phyloP scores from a whole-genome alignment of 495 filamentous ascomycete genomes.

The Haplographium delicatum region DNA sequence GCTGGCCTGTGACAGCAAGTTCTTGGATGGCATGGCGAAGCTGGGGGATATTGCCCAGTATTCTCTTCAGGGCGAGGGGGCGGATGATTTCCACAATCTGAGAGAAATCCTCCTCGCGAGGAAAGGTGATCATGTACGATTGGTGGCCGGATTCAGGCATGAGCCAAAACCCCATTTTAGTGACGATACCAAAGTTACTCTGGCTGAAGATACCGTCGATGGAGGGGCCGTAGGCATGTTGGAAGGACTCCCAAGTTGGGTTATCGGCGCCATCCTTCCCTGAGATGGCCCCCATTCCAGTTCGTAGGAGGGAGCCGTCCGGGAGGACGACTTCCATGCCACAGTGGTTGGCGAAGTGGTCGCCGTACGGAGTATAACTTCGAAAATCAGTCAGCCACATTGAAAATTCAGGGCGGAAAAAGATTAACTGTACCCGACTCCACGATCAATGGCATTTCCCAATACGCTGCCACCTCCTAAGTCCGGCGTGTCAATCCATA shows the following conservation, averaged over 20 bases:
- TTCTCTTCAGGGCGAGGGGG: slow-evolving; percentile 42
- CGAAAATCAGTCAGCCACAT: slow-evolving; percentile 11
- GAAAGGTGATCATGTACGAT: slow-evolving; percentile 45
- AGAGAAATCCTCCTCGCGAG: slow-evolving; percentile 43
- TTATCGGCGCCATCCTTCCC: slow-evolving; percentile 23
- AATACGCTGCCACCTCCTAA: slow-evolving; percentile 54
- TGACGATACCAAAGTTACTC: slow-evolving; percentile 47
- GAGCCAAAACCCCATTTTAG: slow-evolving; percentile 48
- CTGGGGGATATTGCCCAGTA: slow-evolving; percentile 53
- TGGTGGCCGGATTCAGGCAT: slow-evolving; percentile 45
- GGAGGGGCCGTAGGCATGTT: slow-evolving; percentile 37
- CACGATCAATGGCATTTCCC: slow-evolving; percentile 45
- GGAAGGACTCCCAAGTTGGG: slow-evolving; percentile 33
- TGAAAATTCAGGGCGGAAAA: background rate
- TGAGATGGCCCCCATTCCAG: slow-evolving; percentile 40
- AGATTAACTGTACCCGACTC: slow-evolving; percentile 32
- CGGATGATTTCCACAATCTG: slow-evolving; percentile 45
- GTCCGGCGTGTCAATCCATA: slow-evolving; percentile 50
- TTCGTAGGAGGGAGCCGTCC: slow-evolving; percentile 41
- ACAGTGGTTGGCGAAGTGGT: slow-evolving; percentile 42
- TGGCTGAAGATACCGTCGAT: slow-evolving; percentile 52
- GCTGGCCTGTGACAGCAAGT: slow-evolving; percentile 38
- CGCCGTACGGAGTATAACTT: slow-evolving; percentile 42
- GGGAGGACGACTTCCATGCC: slow-evolving; percentile 48
- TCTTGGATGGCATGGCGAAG: slow-evolving; percentile 47